Base-by-base conservation (phyloP, 257 asterid species). In the Petunia secreta region DNA sequence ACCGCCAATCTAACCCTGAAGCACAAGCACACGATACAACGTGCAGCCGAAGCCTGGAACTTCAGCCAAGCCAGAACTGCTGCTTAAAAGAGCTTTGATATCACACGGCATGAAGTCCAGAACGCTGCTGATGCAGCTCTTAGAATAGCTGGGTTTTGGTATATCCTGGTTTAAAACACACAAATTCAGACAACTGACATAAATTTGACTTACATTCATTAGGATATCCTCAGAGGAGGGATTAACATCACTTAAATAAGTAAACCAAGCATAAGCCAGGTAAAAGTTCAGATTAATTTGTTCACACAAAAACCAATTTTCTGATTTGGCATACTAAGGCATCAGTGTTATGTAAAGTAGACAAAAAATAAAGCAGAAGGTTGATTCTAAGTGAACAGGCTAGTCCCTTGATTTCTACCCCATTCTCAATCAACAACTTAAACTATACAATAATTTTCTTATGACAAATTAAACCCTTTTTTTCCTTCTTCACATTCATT, bases 121-220 rank as follows among this genome's bases (percentile, higher is more conserved):
- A 93, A 95, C 1, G 98, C 97, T 2, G 98, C 84, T 16, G 98
- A 81, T 84, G 99, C 97, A 79, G 89, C 99, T 79, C 88, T 87
- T 8, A 91, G 82, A 36, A 95, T 92, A 57, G 97, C 97, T 0
- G 99, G 99, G 73, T 95, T 95, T 81, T 95, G 99, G 89, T 95
- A 95, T 48, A 95, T 91, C 83, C 98, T 95, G 94, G 75, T 53
- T 39, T 57, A 43, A 77, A 25, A 63, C 53, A 48, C 39, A 58
- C 77, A 52, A 50, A 13, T 73, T 73, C 38, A 73, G 78, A 36
- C 46, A 77, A 34, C 76, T 59, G 50, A 59, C 44, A 63, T 44
- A 65, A 78, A 76, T 57, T 43, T 75, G 37, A 25, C 10, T 38
- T 16, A 3, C 73, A 79, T 46, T 63, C 2, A 4, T 14, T 67